Evolutionary conservation across 148 eudicot genomes (phyloP), one percentile per base, ranked within the genome.

Genomic region (Vaccinium macrocarpon): DNA sequence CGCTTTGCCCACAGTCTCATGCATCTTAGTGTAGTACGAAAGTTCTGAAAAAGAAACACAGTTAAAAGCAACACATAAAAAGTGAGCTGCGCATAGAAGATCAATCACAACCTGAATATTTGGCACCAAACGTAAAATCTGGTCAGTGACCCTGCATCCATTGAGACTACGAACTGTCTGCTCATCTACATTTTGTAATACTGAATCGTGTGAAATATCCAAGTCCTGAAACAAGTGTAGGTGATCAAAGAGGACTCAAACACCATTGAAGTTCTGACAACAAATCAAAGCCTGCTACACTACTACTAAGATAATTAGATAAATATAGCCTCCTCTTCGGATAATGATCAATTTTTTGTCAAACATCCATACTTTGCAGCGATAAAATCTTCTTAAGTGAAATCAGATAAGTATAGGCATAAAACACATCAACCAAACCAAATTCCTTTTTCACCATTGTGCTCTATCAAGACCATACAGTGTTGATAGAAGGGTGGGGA

Each of bases 1-100:
- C 95, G 96, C 84, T 93, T 94, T 78, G 96, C 96, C 98, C 98
- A 94, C 86, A 94, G 91, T 85, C 93, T 90, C 98, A 96, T 88
- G 91, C 95, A 96, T 91, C 98, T 91, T 82, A 94, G 88, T 42
- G 98, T 87, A 2, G 98, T 96, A n/a, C 96, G 94, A 82, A 95
- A 96, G 85, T 85, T 91, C 97, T 93, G 92, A 18, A 82, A 46
- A 81, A 38, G 77, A 35, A 64, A 77, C 51, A 66, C 46, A 3
- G 50, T n/a, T 12, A 73, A 3, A n/a, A 59, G 56, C 12, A 81
- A 52, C 38, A 61, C 25, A n/a, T 64, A 23, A 64, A 25, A 64
- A 29, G 29, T 25, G 0, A 64, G 71, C 11, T n/a, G 25, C 1
- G 29, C 71, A 64, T 29, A 64, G 32, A 64, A n/a, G 25, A 64